Evolutionary conservation across 345 rosid genomes (phyloP).

Genomic region (Diplotaxis tenuifolia): DNA sequence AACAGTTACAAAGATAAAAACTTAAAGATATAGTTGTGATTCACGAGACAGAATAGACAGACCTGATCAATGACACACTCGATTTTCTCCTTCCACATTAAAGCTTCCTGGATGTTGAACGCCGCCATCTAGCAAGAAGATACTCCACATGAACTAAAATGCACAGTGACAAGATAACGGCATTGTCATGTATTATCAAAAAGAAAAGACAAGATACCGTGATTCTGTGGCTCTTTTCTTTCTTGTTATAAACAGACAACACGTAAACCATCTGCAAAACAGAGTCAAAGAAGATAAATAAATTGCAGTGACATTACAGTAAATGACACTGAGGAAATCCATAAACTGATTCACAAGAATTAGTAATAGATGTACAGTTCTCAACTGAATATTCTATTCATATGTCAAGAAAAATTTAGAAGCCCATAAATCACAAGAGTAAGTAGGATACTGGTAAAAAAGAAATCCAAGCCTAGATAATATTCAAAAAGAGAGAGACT

Average conservation of each 20-base stretch:
- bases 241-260: slow-evolving; percentile 86
- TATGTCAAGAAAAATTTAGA: too few relatives aligned
- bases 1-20: background rate
- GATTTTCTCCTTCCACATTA: slow-evolving; percentile 89
- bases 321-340: slow-evolving; percentile 7
- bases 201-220: slow-evolving; percentile 53
- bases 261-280: slow-evolving; percentile 92
- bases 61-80: slow-evolving; percentile 97
- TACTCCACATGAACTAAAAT: slow-evolving; percentile 31
- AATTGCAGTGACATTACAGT: background rate
- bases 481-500: slow-evolving; percentile 34
- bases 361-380: background rate
- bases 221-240: slow-evolving; percentile 82
- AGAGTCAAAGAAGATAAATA: slow-evolving; percentile 6
- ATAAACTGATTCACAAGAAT: slow-evolving; percentile 5
- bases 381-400: too few relatives aligned
- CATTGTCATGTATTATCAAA: background rate
- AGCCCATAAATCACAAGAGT: background rate
- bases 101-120: slow-evolving; percentile 94
- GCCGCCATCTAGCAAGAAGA: slow-evolving; percentile 90
- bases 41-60: slow-evolving; percentile 9
- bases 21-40: background rate
- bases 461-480: background rate
- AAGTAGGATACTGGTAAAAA: too few relatives aligned
- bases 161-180: background rate